Percentiles rank a stretch among this genome's conserved stretches.
Conservation (phyloP, 768 basidiomycete genomes). For the Pholiota conissans region DNA sequence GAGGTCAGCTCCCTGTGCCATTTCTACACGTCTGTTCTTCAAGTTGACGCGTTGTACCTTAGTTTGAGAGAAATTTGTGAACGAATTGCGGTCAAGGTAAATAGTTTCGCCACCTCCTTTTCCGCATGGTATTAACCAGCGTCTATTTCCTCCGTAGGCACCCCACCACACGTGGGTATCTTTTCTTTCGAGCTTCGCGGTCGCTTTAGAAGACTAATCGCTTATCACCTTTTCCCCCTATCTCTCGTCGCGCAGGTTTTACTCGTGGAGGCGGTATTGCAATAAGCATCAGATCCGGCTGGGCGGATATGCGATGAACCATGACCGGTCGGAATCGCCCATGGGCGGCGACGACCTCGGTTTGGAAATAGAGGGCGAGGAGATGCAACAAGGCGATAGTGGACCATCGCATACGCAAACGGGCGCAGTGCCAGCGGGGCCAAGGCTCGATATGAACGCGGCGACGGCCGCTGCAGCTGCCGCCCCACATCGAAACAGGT, state of each 20-base stretch:
- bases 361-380: constrained; percentile 38
- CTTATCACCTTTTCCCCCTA: not conserved
- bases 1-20: constrained; percentile 43
- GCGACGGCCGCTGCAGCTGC: constrained; percentile 19
- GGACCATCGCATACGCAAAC: not conserved
- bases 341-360: constrained; percentile 44
- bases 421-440: not conserved
- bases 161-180: constrained; percentile 81
- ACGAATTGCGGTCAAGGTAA: constrained; percentile 78
- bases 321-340: constrained; percentile 48
- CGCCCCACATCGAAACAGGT: constrained; percentile 51
- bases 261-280: constrained; percentile 90
- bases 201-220: too few relatives aligned
- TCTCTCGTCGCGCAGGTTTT: constrained; percentile 58
- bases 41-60: not conserved
- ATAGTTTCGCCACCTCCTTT: not conserved
- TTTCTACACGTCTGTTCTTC: not conserved
- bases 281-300: constrained; percentile 93
- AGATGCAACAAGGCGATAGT: constrained; percentile 1
- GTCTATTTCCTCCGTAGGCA: constrained; percentile 45
- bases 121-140: not conserved
- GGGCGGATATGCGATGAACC: constrained; percentile 79
- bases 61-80: constrained; percentile 86
- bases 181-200: not conserved
- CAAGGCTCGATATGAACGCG: constrained; percentile 24